A percentile compares a stretch with the other conserved stretches of the same genome.
Conservation (phyloP, 2,329 filamentous ascomycete species). For the Alternaria dauci region DNA sequence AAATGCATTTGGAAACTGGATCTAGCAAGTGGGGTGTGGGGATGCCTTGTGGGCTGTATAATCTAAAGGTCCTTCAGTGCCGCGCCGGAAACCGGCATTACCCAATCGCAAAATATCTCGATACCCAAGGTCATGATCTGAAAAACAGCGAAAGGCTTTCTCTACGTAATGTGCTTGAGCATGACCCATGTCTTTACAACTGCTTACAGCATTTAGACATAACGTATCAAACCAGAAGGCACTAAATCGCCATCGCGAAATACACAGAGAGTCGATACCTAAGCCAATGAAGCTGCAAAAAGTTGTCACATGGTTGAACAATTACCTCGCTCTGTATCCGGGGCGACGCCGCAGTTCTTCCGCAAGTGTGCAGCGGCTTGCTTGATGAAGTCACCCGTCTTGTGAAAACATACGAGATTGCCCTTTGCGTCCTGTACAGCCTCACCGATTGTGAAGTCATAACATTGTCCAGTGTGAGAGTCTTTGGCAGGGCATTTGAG, state of each 20-base stretch:
- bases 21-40: not conserved
- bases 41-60: conserved; percentile 2
- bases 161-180: not conserved
- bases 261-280: not conserved
- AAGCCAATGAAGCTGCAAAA: not conserved
- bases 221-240: not conserved
- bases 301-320: not conserved
- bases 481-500: conserved; percentile 44
- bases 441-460: conserved; percentile 45
- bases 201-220: not conserved
- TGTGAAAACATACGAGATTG: conserved; percentile 48
- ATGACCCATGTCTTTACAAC: not conserved
- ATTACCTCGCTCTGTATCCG: conserved; percentile 13
- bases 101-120: not conserved
- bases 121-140: not conserved
- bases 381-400: conserved; percentile 46
- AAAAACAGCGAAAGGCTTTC: not conserved
- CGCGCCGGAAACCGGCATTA: not conserved
- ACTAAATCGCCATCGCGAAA: not conserved
- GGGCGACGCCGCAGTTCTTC: conserved; percentile 32
- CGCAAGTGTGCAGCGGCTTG: conserved; percentile 44
- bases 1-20: not conserved
- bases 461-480: conserved; percentile 45
- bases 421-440: conserved; percentile 45
- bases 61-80: not conserved